phyloP scores from a whole-genome alignment of 192 early-diverging fungal species.

The Diversispora eburnea region DNA sequence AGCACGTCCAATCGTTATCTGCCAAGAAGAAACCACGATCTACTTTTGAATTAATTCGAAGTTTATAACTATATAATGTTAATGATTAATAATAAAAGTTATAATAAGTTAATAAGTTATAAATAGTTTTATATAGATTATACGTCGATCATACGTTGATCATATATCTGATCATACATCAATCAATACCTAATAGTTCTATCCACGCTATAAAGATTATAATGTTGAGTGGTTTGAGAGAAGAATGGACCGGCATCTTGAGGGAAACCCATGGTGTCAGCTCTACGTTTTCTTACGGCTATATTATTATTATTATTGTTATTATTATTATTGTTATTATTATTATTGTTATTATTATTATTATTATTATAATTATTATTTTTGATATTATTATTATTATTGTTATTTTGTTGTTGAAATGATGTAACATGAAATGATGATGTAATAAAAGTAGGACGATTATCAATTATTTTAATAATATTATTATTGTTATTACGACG shows the following conservation, averaged over 20 bases:
- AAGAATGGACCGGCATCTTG: slow-evolving; percentile 66
- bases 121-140: background rate
- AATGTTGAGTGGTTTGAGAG: slow-evolving; percentile 56
- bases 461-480: slow-evolving; percentile 7
- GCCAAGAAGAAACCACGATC: slow-evolving; percentile 92
- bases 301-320: too few species aligned
- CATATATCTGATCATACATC: background rate
- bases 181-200: slow-evolving; percentile 40
- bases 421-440: slow-evolving; percentile 13
- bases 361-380: too few species aligned
- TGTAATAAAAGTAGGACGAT: slow-evolving; percentile 9
- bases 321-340: too few species aligned
- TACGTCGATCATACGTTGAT: background rate
- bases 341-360: too few species aligned
- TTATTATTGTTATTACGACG: too few species aligned
- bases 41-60: slow-evolving; percentile 70
- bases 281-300: slow-evolving; percentile 8
- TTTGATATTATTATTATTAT: too few species aligned
- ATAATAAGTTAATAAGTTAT: background rate
- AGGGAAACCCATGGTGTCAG: slow-evolving; percentile 19
- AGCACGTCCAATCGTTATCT: slow-evolving; percentile 88
- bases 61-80: slow-evolving; percentile 49
- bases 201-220: slow-evolving; percentile 61
- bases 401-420: background rate
- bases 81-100: too few species aligned